phyloP scores from a whole-genome alignment of 768 basidiomycete genomes.

The Tylopilus vinaceipallidus region DNA sequence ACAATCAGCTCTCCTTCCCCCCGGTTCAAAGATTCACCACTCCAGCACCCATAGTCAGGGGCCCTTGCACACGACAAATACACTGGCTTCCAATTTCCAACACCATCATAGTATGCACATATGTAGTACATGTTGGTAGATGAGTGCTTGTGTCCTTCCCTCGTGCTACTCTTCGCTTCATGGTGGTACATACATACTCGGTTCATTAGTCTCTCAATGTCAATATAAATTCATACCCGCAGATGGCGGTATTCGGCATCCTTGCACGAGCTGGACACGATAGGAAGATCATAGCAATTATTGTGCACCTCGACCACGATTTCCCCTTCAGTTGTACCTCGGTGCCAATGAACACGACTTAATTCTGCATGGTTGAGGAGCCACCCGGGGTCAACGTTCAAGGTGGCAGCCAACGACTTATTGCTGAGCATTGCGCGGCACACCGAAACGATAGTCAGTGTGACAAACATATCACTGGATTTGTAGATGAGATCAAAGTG shows the following conservation, averaged over 20 bases:
- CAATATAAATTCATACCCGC: no score
- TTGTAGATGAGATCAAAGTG: background rate
- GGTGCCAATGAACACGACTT: conserved; percentile 40
- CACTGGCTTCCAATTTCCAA: no score
- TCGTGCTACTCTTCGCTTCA: no score
- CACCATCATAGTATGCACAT: no score
- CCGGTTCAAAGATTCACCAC: no score
- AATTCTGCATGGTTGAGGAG: conserved; percentile 46
- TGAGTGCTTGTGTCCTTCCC: no score
- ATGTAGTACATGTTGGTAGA: no score
- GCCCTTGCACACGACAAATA: no score
- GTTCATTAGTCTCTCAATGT: no score
- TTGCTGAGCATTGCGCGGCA: conserved; percentile 41
- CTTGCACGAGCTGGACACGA: background rate
- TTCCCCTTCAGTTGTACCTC: conserved; percentile 37
- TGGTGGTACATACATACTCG: no score
- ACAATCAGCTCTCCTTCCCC: no score
- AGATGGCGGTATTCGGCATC: background rate
- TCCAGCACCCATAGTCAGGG: no score
- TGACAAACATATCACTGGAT: conserved; percentile 2
- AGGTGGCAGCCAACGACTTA: conserved; percentile 39
- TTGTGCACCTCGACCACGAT: conserved; percentile 22
- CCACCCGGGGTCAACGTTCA: conserved; percentile 43
- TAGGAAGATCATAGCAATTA: conserved; percentile 1
- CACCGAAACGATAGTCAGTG: conserved; percentile 27